Evolutionary conservation across 1,284 basidiomycete species (phyloP).

Genomic region (Sporisorium scitamineum): DNA sequence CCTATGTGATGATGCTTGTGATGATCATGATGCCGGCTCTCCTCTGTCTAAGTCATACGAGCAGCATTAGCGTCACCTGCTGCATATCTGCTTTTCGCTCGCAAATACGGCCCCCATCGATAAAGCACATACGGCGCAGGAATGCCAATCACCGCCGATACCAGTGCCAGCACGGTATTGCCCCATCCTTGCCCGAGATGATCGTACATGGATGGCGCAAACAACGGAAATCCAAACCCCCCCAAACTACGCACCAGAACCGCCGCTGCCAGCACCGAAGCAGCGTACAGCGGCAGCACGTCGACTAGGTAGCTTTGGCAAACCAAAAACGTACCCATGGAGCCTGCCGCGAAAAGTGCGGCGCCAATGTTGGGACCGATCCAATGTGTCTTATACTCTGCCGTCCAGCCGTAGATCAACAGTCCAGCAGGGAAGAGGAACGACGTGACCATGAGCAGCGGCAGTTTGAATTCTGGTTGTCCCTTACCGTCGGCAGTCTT

Average conservation of each 20-base stretch:
- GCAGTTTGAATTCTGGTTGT: constrained; percentile 71
- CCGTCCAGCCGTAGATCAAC: constrained; percentile 78
- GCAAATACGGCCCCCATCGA: constrained; percentile 51
- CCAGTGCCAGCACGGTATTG: constrained; percentile 63
- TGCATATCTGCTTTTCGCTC: constrained; percentile 58
- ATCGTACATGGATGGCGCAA: constrained; percentile 59
- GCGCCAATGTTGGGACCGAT: constrained; percentile 74
- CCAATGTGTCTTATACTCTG: constrained; percentile 75
- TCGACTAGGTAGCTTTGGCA: constrained; percentile 63
- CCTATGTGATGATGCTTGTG: neutral
- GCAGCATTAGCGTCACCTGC: constrained; percentile 21
- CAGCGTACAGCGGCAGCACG: constrained; percentile 65
- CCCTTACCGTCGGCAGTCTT: constrained; percentile 73
- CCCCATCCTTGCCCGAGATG: constrained; percentile 67
- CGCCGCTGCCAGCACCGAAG: constrained; percentile 63
- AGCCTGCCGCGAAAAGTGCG: constrained; percentile 31
- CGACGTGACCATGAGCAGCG: constrained; percentile 75
- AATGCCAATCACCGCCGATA: constrained; percentile 61
- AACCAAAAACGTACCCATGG: constrained; percentile 50
- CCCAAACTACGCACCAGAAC: constrained; percentile 62
- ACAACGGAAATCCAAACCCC: constrained; percentile 67
- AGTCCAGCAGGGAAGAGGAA: constrained; percentile 75
- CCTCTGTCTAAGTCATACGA: constrained; percentile 13
- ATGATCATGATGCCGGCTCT: neutral
- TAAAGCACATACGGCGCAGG: constrained; percentile 62